Conservation (phyloP, 2,329 filamentous ascomycete species). For the Colletotrichum tropicale region DNA sequence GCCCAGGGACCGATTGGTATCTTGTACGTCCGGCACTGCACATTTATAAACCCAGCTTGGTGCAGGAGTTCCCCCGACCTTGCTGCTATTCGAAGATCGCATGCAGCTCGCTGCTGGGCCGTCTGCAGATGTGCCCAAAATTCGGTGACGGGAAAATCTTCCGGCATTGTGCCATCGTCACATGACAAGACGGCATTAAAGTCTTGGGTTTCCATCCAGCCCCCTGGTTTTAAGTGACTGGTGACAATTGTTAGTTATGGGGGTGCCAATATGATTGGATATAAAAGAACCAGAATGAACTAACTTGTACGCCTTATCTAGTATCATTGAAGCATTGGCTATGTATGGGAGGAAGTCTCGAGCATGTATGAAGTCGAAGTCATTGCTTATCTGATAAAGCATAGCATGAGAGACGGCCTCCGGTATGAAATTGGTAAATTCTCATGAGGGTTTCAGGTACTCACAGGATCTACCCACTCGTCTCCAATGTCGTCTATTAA, state of each 20-base stretch:
- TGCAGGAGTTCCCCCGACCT: not conserved
- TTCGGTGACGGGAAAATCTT: not conserved
- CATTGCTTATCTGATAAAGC: not conserved
- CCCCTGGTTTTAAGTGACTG: slow-evolving; percentile 40
- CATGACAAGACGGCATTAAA: slow-evolving; percentile 40
- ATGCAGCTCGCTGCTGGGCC: not conserved
- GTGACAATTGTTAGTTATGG: slow-evolving; percentile 13
- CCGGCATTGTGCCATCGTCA: slow-evolving; percentile 32
- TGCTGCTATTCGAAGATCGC: not conserved
- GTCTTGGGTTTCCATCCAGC: slow-evolving; percentile 51
- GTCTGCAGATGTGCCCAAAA: not conserved
- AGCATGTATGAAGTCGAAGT: not conserved
- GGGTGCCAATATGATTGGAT: not conserved
- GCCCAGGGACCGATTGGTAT: not conserved
- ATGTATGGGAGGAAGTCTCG: not conserved
- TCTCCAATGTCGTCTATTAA: not conserved
- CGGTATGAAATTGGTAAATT: not conserved
- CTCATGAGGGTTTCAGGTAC: not conserved
- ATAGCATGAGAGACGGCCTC: not conserved
- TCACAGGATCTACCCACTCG: not conserved
- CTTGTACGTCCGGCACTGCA: not conserved
- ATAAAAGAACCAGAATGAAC: not conserved
- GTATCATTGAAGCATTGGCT: not conserved
- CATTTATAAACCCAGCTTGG: not conserved
- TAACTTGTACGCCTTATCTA: not conserved